Base-by-base conservation (phyloP, 495 filamentous ascomycete genomes). In the Venustampulla echinocandica region DNA sequence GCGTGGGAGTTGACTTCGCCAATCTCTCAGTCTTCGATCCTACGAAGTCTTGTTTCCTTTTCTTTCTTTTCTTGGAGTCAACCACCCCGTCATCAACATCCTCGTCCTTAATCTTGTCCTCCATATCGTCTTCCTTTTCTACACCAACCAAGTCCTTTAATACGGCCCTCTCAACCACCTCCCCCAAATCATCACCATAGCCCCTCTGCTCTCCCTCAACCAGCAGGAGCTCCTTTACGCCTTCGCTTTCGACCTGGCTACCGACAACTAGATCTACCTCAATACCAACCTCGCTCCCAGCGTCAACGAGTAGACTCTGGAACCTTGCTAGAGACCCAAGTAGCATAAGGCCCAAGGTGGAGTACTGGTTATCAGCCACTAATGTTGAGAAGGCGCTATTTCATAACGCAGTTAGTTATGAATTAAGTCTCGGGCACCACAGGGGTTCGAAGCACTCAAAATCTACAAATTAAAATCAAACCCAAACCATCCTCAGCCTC, bases 321-420 rank as follows among this genome's bases (percentile, higher is more conserved):
- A 85, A 61, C 49, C 79, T 74, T 19, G 81, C 81, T 36, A 90
- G 62, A 11, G 71, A 64, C 14, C 75, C 79, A n/a, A 89, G 39
- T 4, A 93, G 69, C 35, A 85, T 74, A 13, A 87, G 65, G n/a
- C 87, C 87, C n/a, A 92, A 70, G 1, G 82, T 66, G n/a, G 84
- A 76, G 58, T 84, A 88, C 49, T 85, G 83, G 28, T 68, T 74
- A 62, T 88, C 84, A 7, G 78, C 78, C 4, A 84, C 64, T 11
- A 90, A 65, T 20, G 79, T 80, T 6, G 76, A 77, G 58, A 93
- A 90, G 0, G 82, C 77, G 13, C 41, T 54, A 44, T 37, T 18
- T 9, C 23, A 17, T 4, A 34, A 17, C 27, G 13, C 13, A 30
- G 13, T 30, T 30, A n/a, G 35, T 7, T 6, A 38, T 38, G 35